Conservation (phyloP, 768 basidiomycete species). For the Crepidotus variabilis region DNA sequence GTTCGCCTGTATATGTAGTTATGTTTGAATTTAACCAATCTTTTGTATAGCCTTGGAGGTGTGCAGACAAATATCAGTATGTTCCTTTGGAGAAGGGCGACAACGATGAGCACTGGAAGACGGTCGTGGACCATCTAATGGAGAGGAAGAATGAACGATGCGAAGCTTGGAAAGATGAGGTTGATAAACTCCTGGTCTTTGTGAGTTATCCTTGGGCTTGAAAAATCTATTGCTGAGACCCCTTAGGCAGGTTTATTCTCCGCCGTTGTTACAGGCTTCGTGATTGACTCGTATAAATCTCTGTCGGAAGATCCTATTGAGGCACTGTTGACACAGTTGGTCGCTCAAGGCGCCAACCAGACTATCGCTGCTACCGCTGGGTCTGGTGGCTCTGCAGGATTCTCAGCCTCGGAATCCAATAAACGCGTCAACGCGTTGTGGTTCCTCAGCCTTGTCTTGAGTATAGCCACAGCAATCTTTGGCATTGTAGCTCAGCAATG, state of each 20-base stretch:
- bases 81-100: background rate
- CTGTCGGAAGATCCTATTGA: constrained; percentile 14
- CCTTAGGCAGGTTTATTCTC: constrained; percentile 20
- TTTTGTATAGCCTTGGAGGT: background rate
- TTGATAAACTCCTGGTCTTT: constrained; percentile 14
- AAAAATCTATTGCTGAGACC: background rate
- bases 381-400: background rate
- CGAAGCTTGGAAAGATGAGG: constrained; percentile 14
- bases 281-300: constrained; percentile 16
- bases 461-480: constrained; percentile 16
- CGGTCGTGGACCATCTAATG: background rate
- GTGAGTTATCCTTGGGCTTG: constrained; percentile 1
- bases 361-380: constrained; percentile 1
- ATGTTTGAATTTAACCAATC: background rate
- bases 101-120: background rate
- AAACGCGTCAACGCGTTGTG: constrained; percentile 17
- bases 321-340: constrained; percentile 1
- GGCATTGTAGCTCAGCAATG: constrained; percentile 22
- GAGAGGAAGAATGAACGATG: constrained; percentile 9
- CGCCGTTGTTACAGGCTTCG: constrained; percentile 18
- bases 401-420: background rate
- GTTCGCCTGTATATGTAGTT: background rate
- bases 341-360: constrained; percentile 8
- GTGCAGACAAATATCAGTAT: background rate
- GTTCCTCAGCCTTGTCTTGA: constrained; percentile 19